Base-by-base conservation (phyloP, 2,329 filamentous ascomycete species). In the Pestalotiopsis sp. region DNA sequence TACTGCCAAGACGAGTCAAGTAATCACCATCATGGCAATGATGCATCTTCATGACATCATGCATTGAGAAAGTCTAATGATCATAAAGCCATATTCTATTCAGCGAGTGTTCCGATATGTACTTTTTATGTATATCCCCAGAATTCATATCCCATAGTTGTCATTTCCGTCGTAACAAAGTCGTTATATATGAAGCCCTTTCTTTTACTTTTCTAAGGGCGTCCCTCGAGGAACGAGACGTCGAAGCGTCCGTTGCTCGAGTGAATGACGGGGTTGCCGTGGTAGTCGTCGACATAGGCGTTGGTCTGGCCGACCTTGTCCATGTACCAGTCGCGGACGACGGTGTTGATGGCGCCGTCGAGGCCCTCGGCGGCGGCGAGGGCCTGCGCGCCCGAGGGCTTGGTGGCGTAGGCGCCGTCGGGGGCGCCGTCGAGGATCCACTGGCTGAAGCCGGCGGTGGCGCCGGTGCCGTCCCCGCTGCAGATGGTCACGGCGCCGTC, bases 361-460 rank as follows among this genome's bases (percentile, higher is more conserved):
- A 64, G 36, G 20, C 70, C 69, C 66, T 76, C 74, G 1, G 73
- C 75, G 11, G 69, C 68, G 64, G 70, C 71, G 52, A 77, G 69
- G 7, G 74, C 75, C 69, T 70, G 72, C 36, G 69, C 69, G 5
- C 75, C 72, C 13, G 68, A 52, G 7, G 64, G 67, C 68, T 74
- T 74, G 36, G 68, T 65, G 45, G 69, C 70, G 45, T 72, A 72
- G 2, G 72, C 69, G 2, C 68, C 70, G 3, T n/a, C 39, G 1
- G 74, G 74, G 0, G 74, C 74, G 65, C 71, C 72, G 64, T 74
- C 71, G 36, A 77, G 62, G 49, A 77, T 38, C 39, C 55, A 39
- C 57, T 74, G 70, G 5, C 70, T 72, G 60, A 76, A 77, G 11
- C 74, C 73, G 67, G 73, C 74, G 72, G 72, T 74, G 5, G 71